These are phyloP conservation scores for Haplosporangium sp. DNA, from an alignment of 371 early-diverging fungal genomes.

Conservation along the genomic window DNA sequence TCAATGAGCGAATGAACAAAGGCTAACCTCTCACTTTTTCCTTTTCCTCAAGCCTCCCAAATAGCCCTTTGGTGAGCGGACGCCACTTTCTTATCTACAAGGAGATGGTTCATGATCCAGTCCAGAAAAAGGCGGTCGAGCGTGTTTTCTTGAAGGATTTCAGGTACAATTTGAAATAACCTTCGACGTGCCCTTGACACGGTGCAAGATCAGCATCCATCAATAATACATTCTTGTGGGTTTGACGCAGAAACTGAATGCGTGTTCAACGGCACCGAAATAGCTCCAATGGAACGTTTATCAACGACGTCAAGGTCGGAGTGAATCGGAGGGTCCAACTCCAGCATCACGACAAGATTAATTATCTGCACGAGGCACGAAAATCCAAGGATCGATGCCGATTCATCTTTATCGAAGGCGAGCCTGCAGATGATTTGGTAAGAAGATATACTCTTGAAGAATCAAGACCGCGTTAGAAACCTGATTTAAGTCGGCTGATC, in stretches of 20 bases:
- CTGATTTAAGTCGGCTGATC: constrained; percentile 32
- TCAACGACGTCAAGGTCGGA: constrained; percentile 69
- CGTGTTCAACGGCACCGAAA: not conserved
- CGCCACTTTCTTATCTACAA: constrained; percentile 81
- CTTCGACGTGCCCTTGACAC: too few species aligned
- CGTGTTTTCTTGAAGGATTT: constrained; percentile 47
- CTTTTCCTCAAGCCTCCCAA: constrained; percentile 8
- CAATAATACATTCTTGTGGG: constrained; percentile 33
- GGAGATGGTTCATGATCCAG: constrained; percentile 47
- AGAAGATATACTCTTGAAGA: not conserved
- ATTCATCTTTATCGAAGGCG: constrained; percentile 51
- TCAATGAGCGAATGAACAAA: not conserved
- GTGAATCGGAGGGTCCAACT: constrained; percentile 64
- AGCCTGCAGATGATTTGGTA: constrained; percentile 30
- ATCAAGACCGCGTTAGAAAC: constrained; percentile 36
- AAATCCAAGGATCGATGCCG: constrained; percentile 49
- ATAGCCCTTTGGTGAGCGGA: constrained; percentile 66
- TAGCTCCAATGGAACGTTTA: constrained; percentile 83
- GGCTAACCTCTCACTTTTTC: not conserved
- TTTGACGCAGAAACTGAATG: not conserved
- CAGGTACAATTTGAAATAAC: constrained; percentile 48
- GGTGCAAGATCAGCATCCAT: not conserved
- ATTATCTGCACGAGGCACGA: constrained; percentile 59
- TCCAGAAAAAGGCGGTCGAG: constrained; percentile 15
- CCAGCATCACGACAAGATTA: constrained; percentile 72